Evolutionary conservation across 805 yeast genomes (phyloP), one percentile per base, ranked within the genome.

Genomic region (Candida manassasensis): DNA sequence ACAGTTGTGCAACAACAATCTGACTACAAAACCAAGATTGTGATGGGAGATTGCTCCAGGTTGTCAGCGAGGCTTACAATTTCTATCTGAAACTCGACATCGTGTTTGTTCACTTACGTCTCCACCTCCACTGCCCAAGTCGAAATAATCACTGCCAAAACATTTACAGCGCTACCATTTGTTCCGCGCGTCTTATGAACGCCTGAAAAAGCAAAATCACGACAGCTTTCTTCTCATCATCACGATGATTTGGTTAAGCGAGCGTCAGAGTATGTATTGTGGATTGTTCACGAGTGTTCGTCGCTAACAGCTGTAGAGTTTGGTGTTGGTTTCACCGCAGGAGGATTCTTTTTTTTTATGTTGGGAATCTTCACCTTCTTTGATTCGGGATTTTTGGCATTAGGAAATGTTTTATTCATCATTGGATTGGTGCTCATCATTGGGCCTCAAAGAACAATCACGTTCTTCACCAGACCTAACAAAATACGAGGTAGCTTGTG

Each of bases 271-370:
- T 79, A 69, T 41, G 84, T 75, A 15, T 17, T 9, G 19, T 12
- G 9, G 31, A 28, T 10, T 15, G 7, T 15, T 11, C 14, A 11
- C 14, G 11, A 21, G 6, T 10, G 11, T 6, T 13, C 4, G 27
- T 21, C 6, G 12, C 10, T n/a, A 13, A 12, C 15, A 19, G 12
- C 24, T 15, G 13, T 41, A 85, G 95, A 88, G 61, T 79, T 82
- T 51, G 97, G 97, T 24, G 96, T 86, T 13, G 96, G 86, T 2
- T 82, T 88, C 69, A 85, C 96, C 3, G 88, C 94, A 12, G 84
- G 82, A 21, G 96, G 95, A 6, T 74, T 81, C 32, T 52, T 84
- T 17, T 81, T 87, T 53, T 84, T 93, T 58, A 51, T 85, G 4
- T 65, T 90, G 14, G 98, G 98, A 5, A 72, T 90, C 19, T 49